Percentiles rank a stretch among this genome's conserved stretches.
Conservation (phyloP, 2,329 filamentous ascomycete species). For the Neurospora sp. region DNA sequence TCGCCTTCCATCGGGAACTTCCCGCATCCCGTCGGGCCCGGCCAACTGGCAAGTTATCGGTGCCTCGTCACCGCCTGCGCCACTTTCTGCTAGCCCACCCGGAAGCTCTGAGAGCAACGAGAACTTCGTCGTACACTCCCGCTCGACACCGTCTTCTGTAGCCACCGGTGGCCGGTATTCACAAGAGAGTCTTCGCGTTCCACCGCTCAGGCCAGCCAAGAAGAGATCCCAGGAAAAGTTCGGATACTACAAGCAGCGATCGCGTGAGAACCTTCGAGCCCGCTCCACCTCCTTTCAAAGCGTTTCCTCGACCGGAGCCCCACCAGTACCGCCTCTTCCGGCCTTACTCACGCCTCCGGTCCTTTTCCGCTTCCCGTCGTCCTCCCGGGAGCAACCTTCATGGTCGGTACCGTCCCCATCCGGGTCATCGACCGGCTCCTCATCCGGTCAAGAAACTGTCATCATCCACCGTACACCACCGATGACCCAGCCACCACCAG, state of each 20-base stretch:
- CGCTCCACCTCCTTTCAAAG: slow-evolving; percentile 32
- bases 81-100: slow-evolving; percentile 28
- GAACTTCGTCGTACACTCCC: slow-evolving; percentile 46
- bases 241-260: slow-evolving; percentile 39
- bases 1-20: not conserved
- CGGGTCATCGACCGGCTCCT: slow-evolving; percentile 23
- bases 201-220: slow-evolving; percentile 41
- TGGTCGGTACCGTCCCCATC: slow-evolving; percentile 16
- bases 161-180: slow-evolving; percentile 37
- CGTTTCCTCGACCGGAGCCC: slow-evolving; percentile 35
- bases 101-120: slow-evolving; percentile 30
- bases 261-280: slow-evolving; percentile 42
- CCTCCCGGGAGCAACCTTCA: slow-evolving; percentile 17
- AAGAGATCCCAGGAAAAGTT: slow-evolving; percentile 39
- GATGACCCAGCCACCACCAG: slow-evolving; percentile 40
- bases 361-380: slow-evolving; percentile 28
- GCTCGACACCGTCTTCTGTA: slow-evolving; percentile 28
- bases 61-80: slow-evolving; percentile 37
- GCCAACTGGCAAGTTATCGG: slow-evolving; percentile 42
- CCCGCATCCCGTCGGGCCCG: slow-evolving; percentile 26
- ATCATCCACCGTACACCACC: slow-evolving; percentile 20
- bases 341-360: slow-evolving; percentile 29
- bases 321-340: slow-evolving; percentile 30
- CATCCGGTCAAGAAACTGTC: slow-evolving; percentile 10
- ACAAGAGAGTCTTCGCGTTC: slow-evolving; percentile 50